These are phyloP conservation scores for Suillus tomentosus DNA, from an alignment of 768 basidiomycete genomes.

Conservation along the genomic window DNA sequence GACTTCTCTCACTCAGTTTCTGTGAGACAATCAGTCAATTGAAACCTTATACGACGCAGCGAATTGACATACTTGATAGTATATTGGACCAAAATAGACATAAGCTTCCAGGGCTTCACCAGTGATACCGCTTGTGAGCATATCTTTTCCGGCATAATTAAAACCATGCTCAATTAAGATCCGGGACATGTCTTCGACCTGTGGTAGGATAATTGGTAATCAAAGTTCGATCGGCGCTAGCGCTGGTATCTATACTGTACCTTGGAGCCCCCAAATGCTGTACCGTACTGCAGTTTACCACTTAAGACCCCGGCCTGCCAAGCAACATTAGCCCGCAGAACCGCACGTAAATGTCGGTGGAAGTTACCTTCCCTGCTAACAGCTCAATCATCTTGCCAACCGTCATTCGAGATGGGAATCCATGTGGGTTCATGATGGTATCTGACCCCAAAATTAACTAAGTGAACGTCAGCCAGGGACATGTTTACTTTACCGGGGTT, in stretches of 20 bases:
- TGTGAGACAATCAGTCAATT: constrained; percentile 32
- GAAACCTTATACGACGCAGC: constrained; percentile 14
- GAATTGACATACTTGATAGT: constrained; percentile 74
- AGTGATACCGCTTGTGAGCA: constrained; percentile 97
- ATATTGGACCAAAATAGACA: constrained; percentile 98
- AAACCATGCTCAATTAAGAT: constrained; percentile 95
- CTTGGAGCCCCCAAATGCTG: constrained; percentile 98
- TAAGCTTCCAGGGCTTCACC: constrained; percentile 96
- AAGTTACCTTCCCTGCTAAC: constrained; percentile 83
- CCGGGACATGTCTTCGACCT: constrained; percentile 98
- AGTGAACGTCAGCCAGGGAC: constrained; percentile 12
- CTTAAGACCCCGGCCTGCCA: constrained; percentile 83
- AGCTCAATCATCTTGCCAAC: constrained; percentile 99
- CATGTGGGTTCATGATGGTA: constrained; percentile 99
- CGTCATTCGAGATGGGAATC: constrained; percentile 99
- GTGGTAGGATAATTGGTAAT: constrained; percentile 15
- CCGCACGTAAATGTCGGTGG: background rate
- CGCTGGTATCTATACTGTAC: constrained; percentile 36
- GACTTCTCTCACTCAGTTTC: constrained; percentile 82
- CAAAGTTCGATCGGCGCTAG: constrained; percentile 8
- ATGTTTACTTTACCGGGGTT: constrained; percentile 67
- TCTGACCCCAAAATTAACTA: constrained; percentile 49
- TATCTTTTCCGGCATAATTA: constrained; percentile 98
- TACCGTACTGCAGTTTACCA: constrained; percentile 91
- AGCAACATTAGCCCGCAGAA: constrained; percentile 5